Percentiles rank a stretch among this genome's conserved stretches.
These are phyloP conservation scores for Penicillium sp. DNA, from an alignment of 2,329 filamentous ascomycete species.

Conservation along the genomic window DNA sequence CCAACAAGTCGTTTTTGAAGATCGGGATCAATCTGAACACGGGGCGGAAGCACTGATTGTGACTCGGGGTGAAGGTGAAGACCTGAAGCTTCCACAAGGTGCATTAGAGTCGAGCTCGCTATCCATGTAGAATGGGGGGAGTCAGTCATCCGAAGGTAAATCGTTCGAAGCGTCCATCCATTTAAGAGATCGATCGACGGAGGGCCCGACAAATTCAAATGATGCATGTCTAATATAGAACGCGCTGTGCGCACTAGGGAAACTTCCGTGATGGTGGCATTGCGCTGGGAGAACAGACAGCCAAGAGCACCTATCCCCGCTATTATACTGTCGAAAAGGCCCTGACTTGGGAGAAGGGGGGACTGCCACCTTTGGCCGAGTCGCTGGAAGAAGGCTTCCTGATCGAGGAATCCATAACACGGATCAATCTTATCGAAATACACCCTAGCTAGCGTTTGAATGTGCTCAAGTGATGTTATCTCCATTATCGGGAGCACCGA, in stretches of 20 bases:
- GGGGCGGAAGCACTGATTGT: constrained; percentile 18
- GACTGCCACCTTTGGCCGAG: constrained; percentile 28
- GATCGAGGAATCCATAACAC: constrained; percentile 56
- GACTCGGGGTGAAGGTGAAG: constrained; percentile 34
- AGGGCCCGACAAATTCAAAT: constrained; percentile 11
- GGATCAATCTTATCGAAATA: constrained; percentile 59
- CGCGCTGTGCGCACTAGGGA: constrained; percentile 53
- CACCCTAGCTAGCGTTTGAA: constrained; percentile 48
- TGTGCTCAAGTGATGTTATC: constrained; percentile 52
- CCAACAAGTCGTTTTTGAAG: constrained; percentile 49
- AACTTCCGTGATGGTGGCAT: constrained; percentile 48
- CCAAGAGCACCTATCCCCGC: constrained; percentile 59
- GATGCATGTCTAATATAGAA: constrained; percentile 46
- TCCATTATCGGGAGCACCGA: constrained; percentile 44
- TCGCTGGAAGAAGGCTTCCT: constrained; percentile 21
- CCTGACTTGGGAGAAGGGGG: constrained; percentile 22
- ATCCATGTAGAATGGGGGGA: constrained; percentile 54
- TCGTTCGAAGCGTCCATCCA: constrained; percentile 55
- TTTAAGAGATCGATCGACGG: constrained; percentile 35
- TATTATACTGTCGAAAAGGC: constrained; percentile 52
- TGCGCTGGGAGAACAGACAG: constrained; percentile 53
- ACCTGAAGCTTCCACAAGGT: constrained; percentile 57
- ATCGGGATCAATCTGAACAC: constrained; percentile 33
- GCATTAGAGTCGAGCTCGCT: constrained; percentile 40
- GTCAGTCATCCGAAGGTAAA: constrained; percentile 58